phyloP scores from a whole-genome alignment of 2,329 filamentous ascomycete genomes.

The Fusarium sp. region DNA sequence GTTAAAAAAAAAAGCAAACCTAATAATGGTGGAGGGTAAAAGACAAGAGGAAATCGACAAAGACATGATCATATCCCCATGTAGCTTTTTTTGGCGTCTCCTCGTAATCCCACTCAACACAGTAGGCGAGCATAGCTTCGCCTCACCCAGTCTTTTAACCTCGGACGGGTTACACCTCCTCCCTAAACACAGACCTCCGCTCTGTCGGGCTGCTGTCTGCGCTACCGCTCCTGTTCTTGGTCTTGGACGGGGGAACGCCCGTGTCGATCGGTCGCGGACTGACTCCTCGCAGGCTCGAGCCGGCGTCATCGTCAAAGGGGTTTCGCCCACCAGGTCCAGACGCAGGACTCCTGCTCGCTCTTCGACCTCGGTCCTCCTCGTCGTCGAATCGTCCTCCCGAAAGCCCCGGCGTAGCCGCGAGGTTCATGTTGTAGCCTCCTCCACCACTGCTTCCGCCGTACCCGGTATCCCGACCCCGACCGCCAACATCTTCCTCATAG shows the following conservation, averaged over 20 bases:
- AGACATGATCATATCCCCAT: constrained; percentile 9
- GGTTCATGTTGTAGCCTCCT: constrained; percentile 62
- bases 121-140: neutral
- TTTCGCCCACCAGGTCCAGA: constrained; percentile 55
- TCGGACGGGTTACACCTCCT: constrained; percentile 65
- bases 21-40: neutral
- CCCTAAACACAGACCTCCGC: constrained; percentile 75
- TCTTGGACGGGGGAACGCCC: constrained; percentile 41
- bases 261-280: constrained; percentile 79
- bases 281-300: constrained; percentile 74
- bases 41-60: neutral
- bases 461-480: constrained; percentile 46
- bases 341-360: constrained; percentile 56
- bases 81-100: constrained; percentile 12
- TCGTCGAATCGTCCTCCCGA: constrained; percentile 36
- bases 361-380: constrained; percentile 54
- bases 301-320: constrained; percentile 78
- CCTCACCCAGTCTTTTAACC: neutral
- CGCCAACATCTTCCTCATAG: constrained; percentile 70
- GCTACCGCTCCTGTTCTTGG: constrained; percentile 46
- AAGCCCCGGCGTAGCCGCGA: constrained; percentile 51
- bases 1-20: neutral
- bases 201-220: constrained; percentile 70
- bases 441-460: constrained; percentile 53
- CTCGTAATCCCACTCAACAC: neutral